Evolutionary conservation across 106 monocot species (phyloP).

Genomic region (Phalaenopsis equestris): DNA sequence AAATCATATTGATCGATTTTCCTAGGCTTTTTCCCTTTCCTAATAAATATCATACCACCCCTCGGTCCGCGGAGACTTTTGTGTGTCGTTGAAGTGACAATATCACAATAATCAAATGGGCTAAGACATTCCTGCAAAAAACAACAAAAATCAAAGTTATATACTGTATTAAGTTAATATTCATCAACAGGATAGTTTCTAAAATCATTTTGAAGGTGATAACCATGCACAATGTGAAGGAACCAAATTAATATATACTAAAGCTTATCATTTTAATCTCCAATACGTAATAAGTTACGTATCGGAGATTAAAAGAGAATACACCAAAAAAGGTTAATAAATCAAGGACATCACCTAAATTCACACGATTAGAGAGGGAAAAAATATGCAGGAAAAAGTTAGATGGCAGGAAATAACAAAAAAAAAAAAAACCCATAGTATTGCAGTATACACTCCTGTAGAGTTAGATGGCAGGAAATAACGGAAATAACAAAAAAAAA

Average conservation of each 20-base stretch:
- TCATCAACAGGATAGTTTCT: background rate
- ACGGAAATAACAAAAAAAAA: too few species aligned
- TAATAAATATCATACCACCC: constrained; percentile 90
- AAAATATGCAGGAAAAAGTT: too few species aligned
- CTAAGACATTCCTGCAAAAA: constrained; percentile 69
- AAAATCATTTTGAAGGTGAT: background rate
- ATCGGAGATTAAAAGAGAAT: background rate
- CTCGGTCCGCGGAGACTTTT: constrained; percentile 92
- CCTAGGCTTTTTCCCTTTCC: constrained; percentile 57
- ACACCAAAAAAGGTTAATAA: background rate
- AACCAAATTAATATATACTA: too few species aligned
- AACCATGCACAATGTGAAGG: background rate
- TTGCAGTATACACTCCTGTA: too few species aligned
- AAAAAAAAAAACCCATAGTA: too few species aligned
- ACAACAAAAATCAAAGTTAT: background rate
- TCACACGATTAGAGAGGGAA: too few species aligned
- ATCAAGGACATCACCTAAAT: too few species aligned
- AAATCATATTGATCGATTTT: constrained; percentile 73
- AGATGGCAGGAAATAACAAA: too few species aligned
- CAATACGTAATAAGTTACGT: too few species aligned
- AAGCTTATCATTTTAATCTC: too few species aligned
- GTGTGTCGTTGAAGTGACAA: constrained; percentile 97
- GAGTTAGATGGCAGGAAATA: too few species aligned
- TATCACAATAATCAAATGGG: constrained; percentile 89
- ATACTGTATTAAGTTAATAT: background rate